phyloP scores from a whole-genome alignment of 1,284 basidiomycete species.

The Ustilago shanxiensis region DNA sequence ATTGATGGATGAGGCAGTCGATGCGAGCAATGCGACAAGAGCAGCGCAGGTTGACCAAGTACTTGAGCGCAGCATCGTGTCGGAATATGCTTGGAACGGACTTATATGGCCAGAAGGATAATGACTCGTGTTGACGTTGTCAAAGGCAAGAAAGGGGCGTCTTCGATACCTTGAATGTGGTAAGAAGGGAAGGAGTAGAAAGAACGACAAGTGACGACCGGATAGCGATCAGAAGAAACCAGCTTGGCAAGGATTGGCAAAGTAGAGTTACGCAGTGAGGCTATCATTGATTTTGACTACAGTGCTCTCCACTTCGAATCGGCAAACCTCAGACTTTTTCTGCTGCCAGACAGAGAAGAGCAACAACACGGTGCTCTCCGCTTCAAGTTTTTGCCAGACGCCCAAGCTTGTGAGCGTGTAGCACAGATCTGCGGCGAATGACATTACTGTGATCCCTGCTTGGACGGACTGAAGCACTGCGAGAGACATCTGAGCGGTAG shows the following conservation, averaged over 20 bases:
- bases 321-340: too few relatives aligned
- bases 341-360: too few relatives aligned
- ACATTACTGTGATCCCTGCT: neutral
- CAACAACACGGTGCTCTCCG: too few relatives aligned
- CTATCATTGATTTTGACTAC: too few relatives aligned
- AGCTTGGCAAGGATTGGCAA: too few relatives aligned
- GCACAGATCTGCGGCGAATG: neutral
- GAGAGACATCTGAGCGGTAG: neutral
- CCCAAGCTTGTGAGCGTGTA: too few relatives aligned
- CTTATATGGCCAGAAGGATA: neutral
- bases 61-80: slow-evolving; percentile 16
- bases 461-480: neutral
- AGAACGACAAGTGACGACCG: too few relatives aligned
- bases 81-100: neutral
- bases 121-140: neutral
- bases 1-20: neutral
- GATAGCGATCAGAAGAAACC: too few relatives aligned
- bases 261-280: too few relatives aligned
- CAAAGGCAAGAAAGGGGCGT: neutral
- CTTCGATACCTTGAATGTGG: neutral
- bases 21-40: slow-evolving; percentile 6
- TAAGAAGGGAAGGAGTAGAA: neutral
- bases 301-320: too few relatives aligned
- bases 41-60: slow-evolving; percentile 10
- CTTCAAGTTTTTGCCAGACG: too few relatives aligned